Percentiles rank a stretch among this genome's conserved stretches.
Evolutionary conservation across 2,329 filamentous ascomycete genomes (phyloP).

Genomic region (Grosmannia serpens): DNA sequence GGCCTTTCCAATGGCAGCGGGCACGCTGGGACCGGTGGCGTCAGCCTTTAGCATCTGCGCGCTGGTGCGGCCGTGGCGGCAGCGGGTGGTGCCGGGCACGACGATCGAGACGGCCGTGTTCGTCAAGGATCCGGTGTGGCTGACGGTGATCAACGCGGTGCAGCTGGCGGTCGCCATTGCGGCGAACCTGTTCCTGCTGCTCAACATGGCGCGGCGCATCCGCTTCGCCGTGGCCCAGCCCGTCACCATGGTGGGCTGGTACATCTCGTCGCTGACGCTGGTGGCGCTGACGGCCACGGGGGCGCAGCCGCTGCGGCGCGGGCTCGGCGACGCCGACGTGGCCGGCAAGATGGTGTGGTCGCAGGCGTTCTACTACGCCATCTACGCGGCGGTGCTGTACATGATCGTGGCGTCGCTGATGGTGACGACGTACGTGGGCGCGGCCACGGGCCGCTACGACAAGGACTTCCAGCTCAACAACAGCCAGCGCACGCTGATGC

Average conservation of each 20-base stretch:
- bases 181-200: conserved; percentile 70
- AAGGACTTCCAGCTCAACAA: conserved; percentile 69
- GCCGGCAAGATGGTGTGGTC: conserved; percentile 50
- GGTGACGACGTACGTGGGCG: conserved; percentile 68
- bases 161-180: conserved; percentile 66
- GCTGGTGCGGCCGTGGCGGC: conserved; percentile 69
- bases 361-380: conserved; percentile 77
- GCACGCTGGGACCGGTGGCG: conserved; percentile 73
- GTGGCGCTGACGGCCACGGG: conserved; percentile 56
- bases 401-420: conserved; percentile 67
- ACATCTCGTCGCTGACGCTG: conserved; percentile 52
- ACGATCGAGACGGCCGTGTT: conserved; percentile 37
- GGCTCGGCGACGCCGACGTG: conserved; percentile 15
- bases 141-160: conserved; percentile 62
- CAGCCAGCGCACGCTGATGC: conserved; percentile 75
- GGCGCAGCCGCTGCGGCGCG: conserved; percentile 37
- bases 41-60: conserved; percentile 82
- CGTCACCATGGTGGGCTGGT: conserved; percentile 73
- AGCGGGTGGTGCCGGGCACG: conserved; percentile 36
- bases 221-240: conserved; percentile 75
- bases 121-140: conserved; percentile 60
- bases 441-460: conserved; percentile 55
- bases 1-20: conserved; percentile 67
- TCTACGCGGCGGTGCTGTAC: conserved; percentile 71
- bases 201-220: conserved; percentile 75